Conservation (phyloP, 2,329 filamentous ascomycete species). For the Acarospora socialis region DNA sequence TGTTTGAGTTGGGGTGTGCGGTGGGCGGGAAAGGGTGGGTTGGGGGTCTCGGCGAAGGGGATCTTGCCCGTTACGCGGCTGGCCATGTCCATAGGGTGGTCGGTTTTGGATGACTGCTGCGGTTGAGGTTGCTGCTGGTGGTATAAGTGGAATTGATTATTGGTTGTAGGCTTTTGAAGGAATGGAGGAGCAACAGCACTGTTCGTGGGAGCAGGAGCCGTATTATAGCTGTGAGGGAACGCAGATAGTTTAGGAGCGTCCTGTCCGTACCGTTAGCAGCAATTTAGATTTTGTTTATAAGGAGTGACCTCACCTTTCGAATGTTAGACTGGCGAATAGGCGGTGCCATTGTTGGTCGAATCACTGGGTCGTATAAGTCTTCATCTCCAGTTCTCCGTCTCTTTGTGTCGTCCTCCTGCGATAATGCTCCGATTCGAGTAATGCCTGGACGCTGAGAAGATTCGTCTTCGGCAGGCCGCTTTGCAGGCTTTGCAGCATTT, state of each 20-base stretch:
- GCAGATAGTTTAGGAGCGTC: constrained; percentile 27
- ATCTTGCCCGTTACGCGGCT: constrained; percentile 81
- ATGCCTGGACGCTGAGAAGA: constrained; percentile 33
- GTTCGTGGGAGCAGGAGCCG: constrained; percentile 19
- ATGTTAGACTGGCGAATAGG: constrained; percentile 69
- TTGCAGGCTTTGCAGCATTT: constrained; percentile 57
- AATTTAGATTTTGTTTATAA: constrained; percentile 7
- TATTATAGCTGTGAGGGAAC: constrained; percentile 24
- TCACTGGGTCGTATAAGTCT: constrained; percentile 43
- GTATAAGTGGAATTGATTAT: not conserved
- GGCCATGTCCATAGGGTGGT: constrained; percentile 65
- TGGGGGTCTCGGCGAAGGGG: constrained; percentile 63
- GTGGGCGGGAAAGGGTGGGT: constrained; percentile 37
- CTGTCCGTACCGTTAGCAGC: constrained; percentile 22
- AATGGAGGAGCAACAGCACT: constrained; percentile 17
- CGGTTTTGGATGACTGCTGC: constrained; percentile 41
- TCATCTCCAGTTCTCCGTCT: constrained; percentile 65
- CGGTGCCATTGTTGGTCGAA: constrained; percentile 60
- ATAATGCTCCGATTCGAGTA: constrained; percentile 30
- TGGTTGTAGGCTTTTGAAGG: constrained; percentile 20
- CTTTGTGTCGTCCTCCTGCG: constrained; percentile 61
- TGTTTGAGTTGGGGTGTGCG: constrained; percentile 50
- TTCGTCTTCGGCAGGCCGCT: constrained; percentile 53
- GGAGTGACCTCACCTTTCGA: constrained; percentile 45
- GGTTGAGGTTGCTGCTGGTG: constrained; percentile 41